phyloP scores from a whole-genome alignment of 2,329 filamentous ascomycete species.

The Rhinocladiella mackenziei region DNA sequence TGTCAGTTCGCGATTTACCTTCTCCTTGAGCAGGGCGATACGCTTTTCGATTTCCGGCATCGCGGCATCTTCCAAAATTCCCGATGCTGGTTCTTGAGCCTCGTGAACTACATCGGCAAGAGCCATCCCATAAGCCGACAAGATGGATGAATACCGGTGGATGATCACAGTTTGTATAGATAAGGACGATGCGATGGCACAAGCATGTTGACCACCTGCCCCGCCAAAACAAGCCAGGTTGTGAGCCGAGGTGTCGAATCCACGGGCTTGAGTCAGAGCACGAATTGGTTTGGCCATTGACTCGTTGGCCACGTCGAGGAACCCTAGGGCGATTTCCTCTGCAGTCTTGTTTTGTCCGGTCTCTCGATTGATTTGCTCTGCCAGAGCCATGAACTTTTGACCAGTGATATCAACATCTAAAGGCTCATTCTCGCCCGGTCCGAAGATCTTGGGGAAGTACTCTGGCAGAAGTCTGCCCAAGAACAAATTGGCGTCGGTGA shows the following conservation, averaged over 20 bases:
- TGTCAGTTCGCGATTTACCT: constrained; percentile 42
- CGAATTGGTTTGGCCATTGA: constrained; percentile 37
- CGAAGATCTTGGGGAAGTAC: constrained; percentile 92
- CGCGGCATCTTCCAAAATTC: constrained; percentile 30
- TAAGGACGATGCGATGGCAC: constrained; percentile 40
- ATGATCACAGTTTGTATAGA: constrained; percentile 42
- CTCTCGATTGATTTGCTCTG: constrained; percentile 41
- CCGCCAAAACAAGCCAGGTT: constrained; percentile 34
- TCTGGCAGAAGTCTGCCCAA: constrained; percentile 65
- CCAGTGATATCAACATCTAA: constrained; percentile 43
- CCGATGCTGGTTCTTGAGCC: constrained; percentile 35
- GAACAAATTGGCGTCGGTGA: constrained; percentile 88
- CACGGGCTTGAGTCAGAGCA: constrained; percentile 29
- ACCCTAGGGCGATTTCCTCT: constrained; percentile 40
- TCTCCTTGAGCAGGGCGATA: constrained; percentile 70
- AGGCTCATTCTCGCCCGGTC: constrained; percentile 72
- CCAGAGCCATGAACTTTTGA: constrained; percentile 42
- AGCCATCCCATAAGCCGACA: constrained; percentile 47
- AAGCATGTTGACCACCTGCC: constrained; percentile 40
- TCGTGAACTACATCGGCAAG: constrained; percentile 42
- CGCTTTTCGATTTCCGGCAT: constrained; percentile 48
- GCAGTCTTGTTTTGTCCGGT: constrained; percentile 31
- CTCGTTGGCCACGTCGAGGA: constrained; percentile 42
- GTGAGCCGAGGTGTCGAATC: constrained; percentile 30
- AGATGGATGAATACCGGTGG: constrained; percentile 37